phyloP scores from a whole-genome alignment of 2,329 filamentous ascomycete genomes.

The Claviceps arundinis region DNA sequence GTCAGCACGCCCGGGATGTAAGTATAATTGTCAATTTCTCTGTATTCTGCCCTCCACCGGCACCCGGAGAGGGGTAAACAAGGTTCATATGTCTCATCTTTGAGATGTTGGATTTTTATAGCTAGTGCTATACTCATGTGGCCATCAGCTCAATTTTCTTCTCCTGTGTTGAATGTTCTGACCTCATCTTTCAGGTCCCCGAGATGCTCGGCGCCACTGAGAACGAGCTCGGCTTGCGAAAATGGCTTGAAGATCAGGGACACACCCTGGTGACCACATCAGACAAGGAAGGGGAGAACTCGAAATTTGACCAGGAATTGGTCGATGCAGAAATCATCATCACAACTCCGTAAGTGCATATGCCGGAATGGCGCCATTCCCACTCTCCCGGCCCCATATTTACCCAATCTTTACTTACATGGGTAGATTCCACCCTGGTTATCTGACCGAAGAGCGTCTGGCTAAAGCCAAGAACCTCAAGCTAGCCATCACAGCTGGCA shows the following conservation, averaged over 20 bases:
- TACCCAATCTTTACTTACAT: not conserved
- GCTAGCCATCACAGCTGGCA: slow-evolving; percentile 91
- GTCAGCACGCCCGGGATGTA: slow-evolving; percentile 77
- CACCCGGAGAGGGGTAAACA: not conserved
- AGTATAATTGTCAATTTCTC: slow-evolving; percentile 12
- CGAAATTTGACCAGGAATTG: slow-evolving; percentile 87
- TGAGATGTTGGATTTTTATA: not conserved
- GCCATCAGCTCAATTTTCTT: not conserved
- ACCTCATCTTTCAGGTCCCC: slow-evolving; percentile 40
- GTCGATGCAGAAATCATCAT: slow-evolving; percentile 98
- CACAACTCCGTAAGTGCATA: slow-evolving; percentile 66
- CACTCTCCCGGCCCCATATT: not conserved
- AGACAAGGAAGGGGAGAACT: slow-evolving; percentile 91
- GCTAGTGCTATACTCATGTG: not conserved
- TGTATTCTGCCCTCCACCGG: not conserved
- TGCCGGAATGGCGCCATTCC: too few species aligned
- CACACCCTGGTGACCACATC: slow-evolving; percentile 96
- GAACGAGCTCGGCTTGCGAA: slow-evolving; percentile 93
- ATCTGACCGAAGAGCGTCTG: slow-evolving; percentile 90
- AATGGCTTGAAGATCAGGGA: slow-evolving; percentile 95
- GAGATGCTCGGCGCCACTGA: slow-evolving; percentile 87
- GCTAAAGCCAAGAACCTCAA: slow-evolving; percentile 99
- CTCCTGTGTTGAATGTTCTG: not conserved
- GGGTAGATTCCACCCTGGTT: slow-evolving; percentile 85
- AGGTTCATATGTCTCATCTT: not conserved